phyloP scores from a whole-genome alignment of 2,329 filamentous ascomycete genomes.

The Alternaria consortialis region DNA sequence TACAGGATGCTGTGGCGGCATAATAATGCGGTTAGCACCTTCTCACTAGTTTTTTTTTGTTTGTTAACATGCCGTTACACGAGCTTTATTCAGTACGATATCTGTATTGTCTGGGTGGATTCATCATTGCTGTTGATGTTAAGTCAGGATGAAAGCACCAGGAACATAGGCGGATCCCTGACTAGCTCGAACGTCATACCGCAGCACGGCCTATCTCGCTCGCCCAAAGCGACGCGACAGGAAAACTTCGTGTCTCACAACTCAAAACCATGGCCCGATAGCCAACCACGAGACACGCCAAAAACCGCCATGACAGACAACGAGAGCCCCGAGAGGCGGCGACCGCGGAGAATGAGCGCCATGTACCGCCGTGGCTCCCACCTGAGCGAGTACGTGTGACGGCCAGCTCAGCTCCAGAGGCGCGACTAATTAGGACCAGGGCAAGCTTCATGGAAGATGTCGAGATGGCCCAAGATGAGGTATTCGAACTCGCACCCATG shows the following conservation, averaged over 20 bases:
- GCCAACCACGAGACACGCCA: background rate
- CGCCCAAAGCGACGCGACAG: constrained; percentile 7
- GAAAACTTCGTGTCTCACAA: constrained; percentile 15
- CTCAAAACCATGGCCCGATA: constrained; percentile 29
- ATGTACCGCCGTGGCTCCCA: constrained; percentile 75
- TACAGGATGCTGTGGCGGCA: background rate
- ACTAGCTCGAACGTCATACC: constrained; percentile 19
- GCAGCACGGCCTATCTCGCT: constrained; percentile 12
- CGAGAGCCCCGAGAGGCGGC: constrained; percentile 47
- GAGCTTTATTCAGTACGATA: rapidly evolving
- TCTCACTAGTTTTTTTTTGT: rapidly evolving
- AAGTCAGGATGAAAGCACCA: background rate
- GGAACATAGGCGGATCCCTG: constrained; percentile 3
- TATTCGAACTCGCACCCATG: constrained; percentile 55
- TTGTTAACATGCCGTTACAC: background rate
- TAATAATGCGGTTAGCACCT: background rate
- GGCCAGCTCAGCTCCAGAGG: background rate
- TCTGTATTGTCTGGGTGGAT: background rate
- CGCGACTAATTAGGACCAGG: constrained; percentile 23
- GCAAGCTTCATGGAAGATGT: constrained; percentile 87
- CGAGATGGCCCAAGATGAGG: constrained; percentile 98
- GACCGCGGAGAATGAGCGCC: constrained; percentile 44
- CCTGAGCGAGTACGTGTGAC: constrained; percentile 57
- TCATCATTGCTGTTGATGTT: background rate
- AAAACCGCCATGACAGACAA: constrained; percentile 40